Base-by-base conservation (phyloP, 192 early-diverging fungal species). In the Backusella liffmaniae region DNA sequence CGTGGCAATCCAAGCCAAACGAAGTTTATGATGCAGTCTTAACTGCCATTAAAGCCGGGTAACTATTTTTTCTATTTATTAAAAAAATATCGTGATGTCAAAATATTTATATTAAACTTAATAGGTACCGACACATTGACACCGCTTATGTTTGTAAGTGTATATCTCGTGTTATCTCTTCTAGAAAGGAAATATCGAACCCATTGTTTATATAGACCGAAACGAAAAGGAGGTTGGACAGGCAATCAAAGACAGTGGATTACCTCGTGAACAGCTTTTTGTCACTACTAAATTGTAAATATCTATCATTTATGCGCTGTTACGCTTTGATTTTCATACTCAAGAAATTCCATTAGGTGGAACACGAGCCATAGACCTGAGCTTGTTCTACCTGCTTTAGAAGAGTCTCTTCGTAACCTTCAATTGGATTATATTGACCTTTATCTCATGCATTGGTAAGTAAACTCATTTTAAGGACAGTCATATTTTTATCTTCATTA, bases 141-240 rank as follows among this genome's bases (percentile, higher is more conserved):
- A 76, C 74, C n/a, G 79, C 79, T 18, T 75, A 37, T 71, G 67
- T 80, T 73, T 80, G 77, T 78, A 78, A 73, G 71, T 67, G 5
- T 32, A 32, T 21, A 39, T 66, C 53, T 49, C 29, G 18, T 49
- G 34, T 21, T 21, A 16, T 44, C 7, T 32, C 67, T 46, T 26
- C 41, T 42, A 49, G 37, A 67, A 74, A 37, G 21, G 30, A 12
- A 76, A 37, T 67, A 67, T 10, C 5, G 59, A 51, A 44, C 56
- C 8, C 36, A 30, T 70, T 84, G 77, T 84, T 8, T 74, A 53
- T 39, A 84, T 84, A 80, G 84, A 96, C 76, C 84, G 83, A 46
- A 97, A 96, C 82, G 93, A 97, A 82, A 78, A 78, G 56, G 93
- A 96, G 62, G 86, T 96, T 70, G 95, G 95, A 29, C 78, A 88